Conservation (phyloP, 2,329 filamentous ascomycete species). For the Cladosporium cucumerinum region DNA sequence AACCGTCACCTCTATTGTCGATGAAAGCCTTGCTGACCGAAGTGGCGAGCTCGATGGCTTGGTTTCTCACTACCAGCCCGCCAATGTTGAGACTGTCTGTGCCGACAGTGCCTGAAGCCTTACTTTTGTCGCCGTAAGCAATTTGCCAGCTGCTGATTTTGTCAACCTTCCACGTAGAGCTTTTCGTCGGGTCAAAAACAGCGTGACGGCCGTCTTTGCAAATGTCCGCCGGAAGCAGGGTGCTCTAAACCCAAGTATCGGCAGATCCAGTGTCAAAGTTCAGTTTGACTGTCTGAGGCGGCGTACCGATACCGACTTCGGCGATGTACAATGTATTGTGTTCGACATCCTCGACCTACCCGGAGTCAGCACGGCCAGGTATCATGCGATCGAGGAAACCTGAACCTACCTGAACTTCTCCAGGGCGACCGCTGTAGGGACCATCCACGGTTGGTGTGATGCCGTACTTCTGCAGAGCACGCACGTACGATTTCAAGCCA, state of each 20-base stretch:
- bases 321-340: slow-evolving; percentile 66
- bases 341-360: slow-evolving; percentile 56
- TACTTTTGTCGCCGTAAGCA: slow-evolving; percentile 65
- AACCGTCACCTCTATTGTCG: slow-evolving; percentile 57
- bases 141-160: slow-evolving; percentile 60
- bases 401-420: slow-evolving; percentile 3
- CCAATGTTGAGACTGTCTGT: slow-evolving; percentile 62
- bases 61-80: slow-evolving; percentile 57
- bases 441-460: slow-evolving; percentile 62
- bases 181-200: slow-evolving; percentile 60
- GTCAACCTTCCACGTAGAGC: slow-evolving; percentile 51
- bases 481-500: slow-evolving; percentile 31
- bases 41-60: slow-evolving; percentile 63
- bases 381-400: too few relatives aligned
- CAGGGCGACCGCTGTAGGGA: slow-evolving; percentile 35
- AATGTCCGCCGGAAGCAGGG: slow-evolving; percentile 20
- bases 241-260: slow-evolving; percentile 57
- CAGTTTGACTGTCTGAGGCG: slow-evolving; percentile 50
- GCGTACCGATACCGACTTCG: slow-evolving; percentile 62
- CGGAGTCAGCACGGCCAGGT: neutral
- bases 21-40: slow-evolving; percentile 58
- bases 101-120: slow-evolving; percentile 62
- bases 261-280: slow-evolving; percentile 69
- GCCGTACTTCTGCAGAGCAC: slow-evolving; percentile 36
- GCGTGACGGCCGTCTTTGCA: slow-evolving; percentile 46